phyloP scores from a whole-genome alignment of 2,329 filamentous ascomycete genomes.

The Paracoccidioides lutzii region DNA sequence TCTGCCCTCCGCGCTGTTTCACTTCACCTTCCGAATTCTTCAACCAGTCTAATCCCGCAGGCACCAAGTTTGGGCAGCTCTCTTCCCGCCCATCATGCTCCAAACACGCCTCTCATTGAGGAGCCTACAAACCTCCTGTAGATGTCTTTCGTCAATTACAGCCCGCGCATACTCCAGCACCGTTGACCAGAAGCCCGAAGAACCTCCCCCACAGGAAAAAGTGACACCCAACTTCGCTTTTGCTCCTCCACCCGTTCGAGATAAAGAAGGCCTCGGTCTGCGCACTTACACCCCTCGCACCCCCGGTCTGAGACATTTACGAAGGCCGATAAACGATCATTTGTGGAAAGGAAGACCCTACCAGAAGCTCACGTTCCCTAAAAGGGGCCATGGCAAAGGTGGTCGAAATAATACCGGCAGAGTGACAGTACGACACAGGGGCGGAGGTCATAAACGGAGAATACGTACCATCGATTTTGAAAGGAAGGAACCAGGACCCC shows the following conservation, averaged over 20 bases:
- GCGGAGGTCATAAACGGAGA: constrained; percentile 81
- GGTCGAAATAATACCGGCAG: constrained; percentile 78
- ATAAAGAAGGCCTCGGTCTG: constrained; percentile 39
- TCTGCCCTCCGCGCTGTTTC: background rate
- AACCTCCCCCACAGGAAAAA: background rate
- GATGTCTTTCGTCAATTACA: constrained; percentile 33
- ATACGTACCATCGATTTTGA: constrained; percentile 87
- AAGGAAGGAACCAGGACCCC: constrained; percentile 64
- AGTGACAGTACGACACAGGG: constrained; percentile 80
- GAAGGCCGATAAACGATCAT: constrained; percentile 88
- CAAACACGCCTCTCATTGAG: constrained; percentile 51
- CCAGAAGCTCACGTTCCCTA: constrained; percentile 71
- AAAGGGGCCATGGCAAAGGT: constrained; percentile 85
- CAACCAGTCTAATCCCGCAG: background rate
- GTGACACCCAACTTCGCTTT: constrained; percentile 22
- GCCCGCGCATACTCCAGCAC: constrained; percentile 42
- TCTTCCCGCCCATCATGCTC: constrained; percentile 40
- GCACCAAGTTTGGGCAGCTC: background rate
- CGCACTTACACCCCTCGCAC: constrained; percentile 89
- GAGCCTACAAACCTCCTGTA: constrained; percentile 37
- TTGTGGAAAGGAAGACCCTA: constrained; percentile 87
- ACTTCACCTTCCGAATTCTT: background rate
- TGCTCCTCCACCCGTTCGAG: constrained; percentile 33
- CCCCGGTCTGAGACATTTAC: constrained; percentile 81
- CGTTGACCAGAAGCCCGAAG: constrained; percentile 22